Percentiles rank a stretch among this genome's conserved stretches.
Evolutionary conservation across 2,329 filamentous ascomycete genomes (phyloP).

Genomic region (Rasamsonia emersonii): DNA sequence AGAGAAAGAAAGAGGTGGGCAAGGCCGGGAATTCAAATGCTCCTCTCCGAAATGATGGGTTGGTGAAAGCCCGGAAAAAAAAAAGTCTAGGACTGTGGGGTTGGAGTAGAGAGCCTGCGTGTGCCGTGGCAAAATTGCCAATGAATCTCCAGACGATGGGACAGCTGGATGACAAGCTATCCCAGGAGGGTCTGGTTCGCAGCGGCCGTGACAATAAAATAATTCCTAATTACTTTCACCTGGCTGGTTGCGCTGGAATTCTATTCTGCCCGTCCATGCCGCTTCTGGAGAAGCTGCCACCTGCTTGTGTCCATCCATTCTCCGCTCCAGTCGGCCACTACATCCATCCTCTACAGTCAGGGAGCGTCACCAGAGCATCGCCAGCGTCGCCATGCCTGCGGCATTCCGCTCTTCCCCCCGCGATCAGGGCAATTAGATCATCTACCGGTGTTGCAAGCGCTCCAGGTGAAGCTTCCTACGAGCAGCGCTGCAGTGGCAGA

Average conservation of each 20-base stretch:
- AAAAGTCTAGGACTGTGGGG: conserved; percentile 4
- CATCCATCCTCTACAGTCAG: too few species aligned
- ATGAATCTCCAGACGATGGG: too few species aligned
- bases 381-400: background rate
- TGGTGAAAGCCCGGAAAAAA: conserved; percentile 13
- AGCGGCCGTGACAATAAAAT: too few species aligned
- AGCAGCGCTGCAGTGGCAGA: conserved; percentile 6
- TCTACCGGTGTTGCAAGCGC: background rate
- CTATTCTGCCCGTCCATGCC: too few species aligned
- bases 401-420: conserved; percentile 6
- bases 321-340: too few species aligned
- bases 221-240: too few species aligned
- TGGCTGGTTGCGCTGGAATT: too few species aligned
- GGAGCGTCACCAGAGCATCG: too few species aligned
- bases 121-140: conserved; percentile 1
- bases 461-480: background rate
- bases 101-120: background rate
- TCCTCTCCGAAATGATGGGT: conserved; percentile 15
- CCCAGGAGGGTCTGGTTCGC: too few species aligned
- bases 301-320: too few species aligned
- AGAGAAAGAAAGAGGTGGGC: conserved; percentile 10
- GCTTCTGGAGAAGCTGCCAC: too few species aligned
- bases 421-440: conserved; percentile 15
- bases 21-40: conserved; percentile 16
- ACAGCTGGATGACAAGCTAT: too few species aligned